A percentile compares a stretch with the other conserved stretches of the same genome.
phyloP scores from a whole-genome alignment of 2,329 filamentous ascomycete genomes.

The Arthrobotrys musiformis region DNA sequence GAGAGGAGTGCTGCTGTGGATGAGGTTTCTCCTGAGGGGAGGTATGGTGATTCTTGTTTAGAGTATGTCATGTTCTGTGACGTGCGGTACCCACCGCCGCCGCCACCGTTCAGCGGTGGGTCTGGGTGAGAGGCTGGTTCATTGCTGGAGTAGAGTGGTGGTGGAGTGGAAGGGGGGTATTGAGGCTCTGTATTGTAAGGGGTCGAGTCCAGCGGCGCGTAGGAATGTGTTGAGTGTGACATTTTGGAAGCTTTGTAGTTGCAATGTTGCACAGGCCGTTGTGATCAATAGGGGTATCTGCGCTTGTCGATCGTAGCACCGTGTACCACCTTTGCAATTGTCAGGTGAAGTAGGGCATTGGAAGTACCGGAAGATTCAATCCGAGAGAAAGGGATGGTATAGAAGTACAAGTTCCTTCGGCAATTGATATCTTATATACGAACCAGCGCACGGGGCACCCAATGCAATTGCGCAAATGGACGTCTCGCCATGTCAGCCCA shows the following conservation, averaged over 20 bases:
- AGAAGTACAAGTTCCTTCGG: no score
- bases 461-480: no score
- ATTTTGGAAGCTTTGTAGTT: slow-evolving; percentile 15
- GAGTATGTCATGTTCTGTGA: slow-evolving; percentile 39
- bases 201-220: slow-evolving; percentile 13
- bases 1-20: slow-evolving; percentile 26
- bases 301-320: no score
- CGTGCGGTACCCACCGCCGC: slow-evolving; percentile 19
- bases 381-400: no score
- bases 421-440: no score
- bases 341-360: no score
- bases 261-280: slow-evolving; percentile 24
- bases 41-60: slow-evolving; percentile 2
- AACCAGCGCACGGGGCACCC: no score
- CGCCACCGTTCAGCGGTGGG: not conserved
- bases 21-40: not conserved
- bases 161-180: slow-evolving; percentile 1
- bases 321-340: no score
- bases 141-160: slow-evolving; percentile 26
- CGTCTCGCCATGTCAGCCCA: no score
- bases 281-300: not conserved
- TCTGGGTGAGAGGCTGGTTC: not conserved
- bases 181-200: not conserved
- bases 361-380: no score
- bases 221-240: slow-evolving; percentile 51